A percentile compares a stretch with the other conserved stretches of the same genome.
These are phyloP conservation scores for Thalia dealbata DNA, from an alignment of 176 grass and related monocot species.

Conservation along the genomic window DNA sequence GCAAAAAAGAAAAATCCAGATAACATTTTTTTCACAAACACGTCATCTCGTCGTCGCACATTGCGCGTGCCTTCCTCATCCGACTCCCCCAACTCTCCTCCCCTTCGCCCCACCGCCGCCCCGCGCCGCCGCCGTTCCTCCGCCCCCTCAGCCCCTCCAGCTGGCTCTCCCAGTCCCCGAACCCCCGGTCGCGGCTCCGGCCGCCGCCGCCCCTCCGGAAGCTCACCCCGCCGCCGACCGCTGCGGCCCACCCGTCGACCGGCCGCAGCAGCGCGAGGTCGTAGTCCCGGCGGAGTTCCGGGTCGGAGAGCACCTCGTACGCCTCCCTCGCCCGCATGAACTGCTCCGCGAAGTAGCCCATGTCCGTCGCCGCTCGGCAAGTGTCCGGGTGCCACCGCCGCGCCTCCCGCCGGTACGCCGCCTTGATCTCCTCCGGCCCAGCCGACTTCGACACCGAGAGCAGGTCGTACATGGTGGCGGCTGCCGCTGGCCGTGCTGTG, in stretches of 20 bases:
- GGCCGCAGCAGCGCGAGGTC: slow-evolving; percentile 35
- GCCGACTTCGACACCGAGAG: slow-evolving; percentile 46
- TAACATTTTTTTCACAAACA: too few relatives aligned
- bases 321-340: slow-evolving; percentile 70
- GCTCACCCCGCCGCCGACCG: too few relatives aligned
- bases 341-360: slow-evolving; percentile 25
- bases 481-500: not conserved
- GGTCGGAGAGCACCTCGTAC: slow-evolving; percentile 85
- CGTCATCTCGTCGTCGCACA: too few relatives aligned
- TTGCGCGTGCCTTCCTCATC: slow-evolving; percentile 46
- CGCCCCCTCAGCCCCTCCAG: slow-evolving; percentile 36
- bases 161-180: slow-evolving; percentile 44
- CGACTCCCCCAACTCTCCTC: slow-evolving; percentile 49
- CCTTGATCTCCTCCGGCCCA: slow-evolving; percentile 60
- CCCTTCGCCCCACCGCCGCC: not conserved
- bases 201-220: not conserved
- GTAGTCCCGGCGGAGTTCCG: slow-evolving; percentile 46
- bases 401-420: slow-evolving; percentile 54
- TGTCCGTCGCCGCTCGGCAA: not conserved
- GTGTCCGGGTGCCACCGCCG: slow-evolving; percentile 74
- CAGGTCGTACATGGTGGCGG: slow-evolving; percentile 52
- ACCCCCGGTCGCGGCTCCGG: not conserved
- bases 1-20: too few relatives aligned
- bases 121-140: too few relatives aligned
- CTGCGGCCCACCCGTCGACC: slow-evolving; percentile 10